These are phyloP conservation scores for Hirsutella minnesotensis DNA, from an alignment of 2,329 filamentous ascomycete genomes.

Conservation along the genomic window DNA sequence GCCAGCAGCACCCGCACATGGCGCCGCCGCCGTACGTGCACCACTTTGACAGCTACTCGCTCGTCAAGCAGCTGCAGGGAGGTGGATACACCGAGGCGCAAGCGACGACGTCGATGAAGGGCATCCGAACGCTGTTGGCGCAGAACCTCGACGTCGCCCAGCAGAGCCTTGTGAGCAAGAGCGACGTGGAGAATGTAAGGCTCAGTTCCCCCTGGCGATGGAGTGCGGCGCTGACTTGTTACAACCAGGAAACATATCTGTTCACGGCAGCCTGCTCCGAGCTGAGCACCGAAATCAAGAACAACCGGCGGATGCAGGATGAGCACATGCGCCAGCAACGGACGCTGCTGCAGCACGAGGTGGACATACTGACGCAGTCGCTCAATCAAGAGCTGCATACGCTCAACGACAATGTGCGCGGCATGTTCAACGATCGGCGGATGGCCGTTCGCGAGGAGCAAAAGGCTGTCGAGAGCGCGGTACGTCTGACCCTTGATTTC, in stretches of 20 bases:
- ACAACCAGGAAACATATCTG: slow-evolving; percentile 63
- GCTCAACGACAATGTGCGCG: slow-evolving; percentile 84
- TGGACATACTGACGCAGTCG: slow-evolving; percentile 81
- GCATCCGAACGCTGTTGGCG: slow-evolving; percentile 63
- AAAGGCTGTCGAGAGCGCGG: slow-evolving; percentile 67
- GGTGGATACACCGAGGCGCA: slow-evolving; percentile 65
- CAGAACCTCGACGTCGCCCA: slow-evolving; percentile 74
- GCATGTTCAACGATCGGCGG: slow-evolving; percentile 91
- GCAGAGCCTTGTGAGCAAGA: slow-evolving; percentile 73
- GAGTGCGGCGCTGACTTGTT: too few species aligned
- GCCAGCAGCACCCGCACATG: slow-evolving; percentile 50
- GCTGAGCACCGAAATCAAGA: slow-evolving; percentile 74
- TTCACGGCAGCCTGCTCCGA: slow-evolving; percentile 92
- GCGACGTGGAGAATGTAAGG: slow-evolving; percentile 70
- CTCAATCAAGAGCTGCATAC: slow-evolving; percentile 72
- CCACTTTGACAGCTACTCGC: slow-evolving; percentile 88
- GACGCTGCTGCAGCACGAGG: slow-evolving; percentile 80
- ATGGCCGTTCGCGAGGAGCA: slow-evolving; percentile 87
- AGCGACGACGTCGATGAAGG: slow-evolving; percentile 84
- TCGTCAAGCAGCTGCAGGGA: slow-evolving; percentile 69
- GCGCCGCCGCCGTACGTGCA: slow-evolving; percentile 74
- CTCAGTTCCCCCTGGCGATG: too few species aligned
- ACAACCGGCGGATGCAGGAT: slow-evolving; percentile 62
- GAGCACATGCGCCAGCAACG: slow-evolving; percentile 76
- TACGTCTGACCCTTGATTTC: slow-evolving; percentile 25